Conservation (phyloP, 1,284 basidiomycete species). For the Naganishia cerealis region DNA sequence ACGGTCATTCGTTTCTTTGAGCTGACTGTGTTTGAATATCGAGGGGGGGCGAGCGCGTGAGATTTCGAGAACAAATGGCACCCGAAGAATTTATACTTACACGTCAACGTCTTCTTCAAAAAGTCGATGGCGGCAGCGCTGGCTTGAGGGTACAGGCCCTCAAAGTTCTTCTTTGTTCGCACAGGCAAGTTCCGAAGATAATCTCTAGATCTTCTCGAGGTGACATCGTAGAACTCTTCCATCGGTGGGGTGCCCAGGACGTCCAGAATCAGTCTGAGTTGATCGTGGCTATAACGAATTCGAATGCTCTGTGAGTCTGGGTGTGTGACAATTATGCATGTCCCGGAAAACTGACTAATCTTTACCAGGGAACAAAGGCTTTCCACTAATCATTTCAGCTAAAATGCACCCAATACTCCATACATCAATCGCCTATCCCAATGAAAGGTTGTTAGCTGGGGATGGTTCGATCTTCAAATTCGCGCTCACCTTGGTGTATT, state of each 20-base stretch:
- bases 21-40: constrained; percentile 66
- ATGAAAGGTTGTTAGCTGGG: constrained; percentile 40
- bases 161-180: constrained; percentile 76
- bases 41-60: background rate
- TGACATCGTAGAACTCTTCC: constrained; percentile 88
- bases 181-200: constrained; percentile 87
- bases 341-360: constrained; percentile 63
- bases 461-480: constrained; percentile 40
- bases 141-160: constrained; percentile 80
- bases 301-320: constrained; percentile 28
- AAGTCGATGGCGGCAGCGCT: constrained; percentile 84
- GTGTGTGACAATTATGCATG: background rate
- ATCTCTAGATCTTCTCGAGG: constrained; percentile 74
- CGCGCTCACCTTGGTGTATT: constrained; percentile 77
- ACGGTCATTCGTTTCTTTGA: constrained; percentile 90
- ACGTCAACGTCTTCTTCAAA: constrained; percentile 79
- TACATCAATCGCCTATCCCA: constrained; percentile 73
- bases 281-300: constrained; percentile 66
- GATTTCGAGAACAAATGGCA: background rate
- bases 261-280: constrained; percentile 84
- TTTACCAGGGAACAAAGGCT: constrained; percentile 91
- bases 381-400: constrained; percentile 91
- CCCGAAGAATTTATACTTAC: constrained; percentile 47
- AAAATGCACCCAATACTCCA: constrained; percentile 97
- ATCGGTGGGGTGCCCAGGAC: constrained; percentile 88